Evolutionary conservation across 1,139 yeast species (phyloP).

Genomic region (Chernovozyma sophiae-reginae): DNA sequence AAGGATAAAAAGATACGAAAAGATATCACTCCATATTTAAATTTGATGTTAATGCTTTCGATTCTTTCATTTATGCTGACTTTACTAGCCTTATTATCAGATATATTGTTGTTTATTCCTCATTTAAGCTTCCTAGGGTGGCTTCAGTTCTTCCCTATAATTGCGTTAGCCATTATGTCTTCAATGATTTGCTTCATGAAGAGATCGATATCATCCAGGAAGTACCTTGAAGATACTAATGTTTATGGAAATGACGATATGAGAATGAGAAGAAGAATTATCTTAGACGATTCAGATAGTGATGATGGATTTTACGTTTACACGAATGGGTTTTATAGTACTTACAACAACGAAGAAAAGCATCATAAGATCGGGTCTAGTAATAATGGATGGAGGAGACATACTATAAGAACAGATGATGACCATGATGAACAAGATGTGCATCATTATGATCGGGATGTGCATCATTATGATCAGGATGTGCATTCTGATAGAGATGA

Average conservation of each 20-base stretch:
- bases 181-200: slow-evolving; percentile 40
- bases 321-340: slow-evolving; percentile 40
- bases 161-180: slow-evolving; percentile 31
- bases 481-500: too few relatives aligned
- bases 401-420: slow-evolving; percentile 2
- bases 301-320: slow-evolving; percentile 46
- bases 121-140: slow-evolving; percentile 41
- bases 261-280: slow-evolving; percentile 21
- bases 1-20: slow-evolving; percentile 7
- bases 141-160: slow-evolving; percentile 40
- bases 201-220: slow-evolving; percentile 34
- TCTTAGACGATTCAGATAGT: slow-evolving; percentile 29
- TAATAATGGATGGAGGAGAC: slow-evolving; percentile 5
- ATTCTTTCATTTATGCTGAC: slow-evolving; percentile 35
- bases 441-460: too few relatives aligned
- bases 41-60: slow-evolving; percentile 31
- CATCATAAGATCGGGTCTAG: slow-evolving; percentile 1
- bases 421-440: not conserved
- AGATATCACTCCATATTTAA: slow-evolving; percentile 28
- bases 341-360: slow-evolving; percentile 14
- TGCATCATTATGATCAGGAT: too few relatives aligned
- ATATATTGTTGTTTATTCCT: slow-evolving; percentile 39
- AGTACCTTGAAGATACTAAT: slow-evolving; percentile 31
- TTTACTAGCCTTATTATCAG: slow-evolving; percentile 38
- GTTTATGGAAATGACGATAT: slow-evolving; percentile 34